phyloP scores from a whole-genome alignment of 2,329 filamentous ascomycete genomes.

The Dactylellina drechsleri region DNA sequence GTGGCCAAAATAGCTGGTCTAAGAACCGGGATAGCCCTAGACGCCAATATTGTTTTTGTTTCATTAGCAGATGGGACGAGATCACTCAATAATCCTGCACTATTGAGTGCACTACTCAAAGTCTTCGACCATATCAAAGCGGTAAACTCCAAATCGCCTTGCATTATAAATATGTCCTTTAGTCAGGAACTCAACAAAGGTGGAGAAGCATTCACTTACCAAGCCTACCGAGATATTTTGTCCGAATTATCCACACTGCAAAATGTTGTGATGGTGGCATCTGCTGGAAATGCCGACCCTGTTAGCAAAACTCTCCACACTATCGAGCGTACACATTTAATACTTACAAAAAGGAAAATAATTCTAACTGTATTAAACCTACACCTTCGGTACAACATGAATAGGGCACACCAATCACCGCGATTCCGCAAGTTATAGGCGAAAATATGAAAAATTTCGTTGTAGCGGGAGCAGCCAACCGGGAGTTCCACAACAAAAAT shows the following conservation, averaged over 20 bases:
- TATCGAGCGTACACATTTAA: too few relatives aligned
- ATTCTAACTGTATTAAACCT: too few relatives aligned
- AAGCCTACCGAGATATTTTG: neutral
- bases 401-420: neutral
- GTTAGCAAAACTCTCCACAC: neutral
- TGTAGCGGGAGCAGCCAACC: neutral
- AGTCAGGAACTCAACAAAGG: too few relatives aligned
- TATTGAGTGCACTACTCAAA: neutral
- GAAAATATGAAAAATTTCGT: neutral
- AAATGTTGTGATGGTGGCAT: slow-evolving; percentile 16
- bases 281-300: slow-evolving; percentile 1
- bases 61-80: neutral
- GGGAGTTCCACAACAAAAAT: neutral
- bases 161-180: slow-evolving; percentile 17
- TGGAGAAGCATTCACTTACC: too few relatives aligned
- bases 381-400: too few relatives aligned
- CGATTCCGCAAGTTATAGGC: neutral
- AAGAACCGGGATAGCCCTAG: slow-evolving; percentile 12
- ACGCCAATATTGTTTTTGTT: slow-evolving; percentile 7
- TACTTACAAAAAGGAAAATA: too few relatives aligned
- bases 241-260: neutral
- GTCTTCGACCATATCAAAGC: slow-evolving; percentile 21
- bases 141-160: slow-evolving; percentile 5
- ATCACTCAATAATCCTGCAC: too few relatives aligned
- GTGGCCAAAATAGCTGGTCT: slow-evolving; percentile 9